Evolutionary conservation across 2,329 filamentous ascomycete genomes (phyloP).

Genomic region (Hymenotorrendiella dingleyae): DNA sequence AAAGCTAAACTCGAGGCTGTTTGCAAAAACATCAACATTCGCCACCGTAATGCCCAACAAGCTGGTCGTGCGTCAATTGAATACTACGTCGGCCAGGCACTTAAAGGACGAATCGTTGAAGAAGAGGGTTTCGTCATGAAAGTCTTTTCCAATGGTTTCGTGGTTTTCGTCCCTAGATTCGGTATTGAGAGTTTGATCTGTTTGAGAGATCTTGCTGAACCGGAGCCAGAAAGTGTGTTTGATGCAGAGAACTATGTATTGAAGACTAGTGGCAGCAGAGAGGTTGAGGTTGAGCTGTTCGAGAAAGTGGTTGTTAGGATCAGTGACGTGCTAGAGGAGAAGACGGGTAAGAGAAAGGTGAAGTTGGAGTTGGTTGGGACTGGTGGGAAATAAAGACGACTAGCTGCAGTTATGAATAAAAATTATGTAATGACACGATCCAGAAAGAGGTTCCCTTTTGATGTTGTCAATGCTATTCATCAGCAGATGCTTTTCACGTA

Average conservation of each 20-base stretch:
- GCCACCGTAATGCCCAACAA: constrained; percentile 94
- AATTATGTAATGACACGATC: no score
- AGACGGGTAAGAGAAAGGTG: constrained; percentile 90
- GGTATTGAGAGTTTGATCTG: constrained; percentile 91
- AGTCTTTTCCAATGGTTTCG: constrained; percentile 95
- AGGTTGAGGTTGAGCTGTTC: constrained; percentile 72
- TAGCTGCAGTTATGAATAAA: neutral
- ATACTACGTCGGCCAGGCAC: constrained; percentile 95
- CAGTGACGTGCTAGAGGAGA: constrained; percentile 87
- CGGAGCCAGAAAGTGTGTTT: constrained; percentile 74
- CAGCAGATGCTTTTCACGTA: no score
- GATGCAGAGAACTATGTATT: constrained; percentile 83
- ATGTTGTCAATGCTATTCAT: no score
- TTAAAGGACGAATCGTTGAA: constrained; percentile 69
- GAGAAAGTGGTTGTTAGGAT: constrained; percentile 86
- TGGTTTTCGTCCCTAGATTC: constrained; percentile 92
- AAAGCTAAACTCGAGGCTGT: constrained; percentile 84
- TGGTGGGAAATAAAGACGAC: constrained; percentile 10
- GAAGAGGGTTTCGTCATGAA: constrained; percentile 96
- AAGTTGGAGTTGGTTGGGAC: constrained; percentile 60
- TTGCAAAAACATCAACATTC: constrained; percentile 97
- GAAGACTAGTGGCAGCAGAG: constrained; percentile 48
- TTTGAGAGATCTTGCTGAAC: constrained; percentile 72
- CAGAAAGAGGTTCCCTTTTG: no score
- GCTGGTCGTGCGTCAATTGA: constrained; percentile 91